These are phyloP conservation scores for Xylona heveae DNA, from an alignment of 495 filamentous ascomycete genomes.

Conservation along the genomic window DNA sequence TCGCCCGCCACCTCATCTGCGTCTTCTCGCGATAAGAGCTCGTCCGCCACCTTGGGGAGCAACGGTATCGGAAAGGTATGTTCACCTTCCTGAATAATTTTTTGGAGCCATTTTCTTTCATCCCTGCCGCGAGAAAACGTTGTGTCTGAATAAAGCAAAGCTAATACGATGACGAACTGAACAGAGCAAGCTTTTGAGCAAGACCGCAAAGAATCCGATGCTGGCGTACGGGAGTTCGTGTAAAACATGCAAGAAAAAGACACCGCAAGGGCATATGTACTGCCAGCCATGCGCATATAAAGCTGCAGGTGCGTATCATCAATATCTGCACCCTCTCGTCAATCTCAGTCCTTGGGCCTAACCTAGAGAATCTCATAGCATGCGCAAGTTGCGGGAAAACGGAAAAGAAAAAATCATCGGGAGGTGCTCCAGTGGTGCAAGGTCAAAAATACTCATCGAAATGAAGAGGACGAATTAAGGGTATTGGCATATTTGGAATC, in stretches of 20 bases:
- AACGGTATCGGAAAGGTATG: conserved; percentile 30
- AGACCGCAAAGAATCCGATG: conserved; percentile 47
- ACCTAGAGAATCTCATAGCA: conserved; percentile 20
- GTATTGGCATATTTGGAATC: background rate
- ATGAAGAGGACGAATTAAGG: conserved; percentile 15
- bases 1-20: conserved; percentile 22
- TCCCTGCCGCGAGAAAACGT: conserved; percentile 19
- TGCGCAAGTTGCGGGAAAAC: conserved; percentile 48
- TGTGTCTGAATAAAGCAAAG: background rate
- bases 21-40: conserved; percentile 5
- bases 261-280: conserved; percentile 35
- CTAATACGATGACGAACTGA: conserved; percentile 4
- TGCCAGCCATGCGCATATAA: conserved; percentile 50
- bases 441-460: conserved; percentile 47
- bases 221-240: conserved; percentile 43
- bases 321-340: background rate
- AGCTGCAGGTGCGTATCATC: conserved; percentile 27
- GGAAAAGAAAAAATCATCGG: conserved; percentile 23
- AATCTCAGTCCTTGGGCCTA: background rate
- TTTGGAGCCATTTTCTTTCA: conserved; percentile 1
- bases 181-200: conserved; percentile 46
- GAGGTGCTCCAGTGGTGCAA: conserved; percentile 30
- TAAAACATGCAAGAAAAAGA: conserved; percentile 40
- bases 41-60: conserved; percentile 32
- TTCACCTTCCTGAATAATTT: background rate